phyloP scores from a whole-genome alignment of 2,329 filamentous ascomycete species.

The Monosporascus sp. region DNA sequence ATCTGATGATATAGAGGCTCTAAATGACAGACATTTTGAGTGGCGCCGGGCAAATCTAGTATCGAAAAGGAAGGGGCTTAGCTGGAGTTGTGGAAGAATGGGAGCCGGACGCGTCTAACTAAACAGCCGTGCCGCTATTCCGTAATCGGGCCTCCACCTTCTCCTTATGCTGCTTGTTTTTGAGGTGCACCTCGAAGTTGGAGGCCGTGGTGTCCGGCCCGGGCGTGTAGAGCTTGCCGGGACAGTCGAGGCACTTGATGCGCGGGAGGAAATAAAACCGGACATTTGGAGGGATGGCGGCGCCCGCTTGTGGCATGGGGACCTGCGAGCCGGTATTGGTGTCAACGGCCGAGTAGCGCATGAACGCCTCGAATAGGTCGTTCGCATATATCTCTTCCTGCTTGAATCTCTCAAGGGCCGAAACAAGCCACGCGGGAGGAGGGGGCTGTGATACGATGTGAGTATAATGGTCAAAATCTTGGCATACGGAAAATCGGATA shows the following conservation, averaged over 20 bases:
- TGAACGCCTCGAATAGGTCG: slow-evolving; percentile 81
- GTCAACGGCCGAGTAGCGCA: slow-evolving; percentile 85
- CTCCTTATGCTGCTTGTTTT: slow-evolving; percentile 74
- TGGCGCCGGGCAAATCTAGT: no score
- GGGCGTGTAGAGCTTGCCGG: slow-evolving; percentile 88
- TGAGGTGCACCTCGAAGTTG: slow-evolving; percentile 90
- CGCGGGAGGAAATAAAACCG: slow-evolving; percentile 82
- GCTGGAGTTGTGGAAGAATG: no score
- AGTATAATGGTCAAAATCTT: slow-evolving; percentile 14
- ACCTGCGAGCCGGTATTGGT: slow-evolving; percentile 62
- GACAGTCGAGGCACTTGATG: slow-evolving; percentile 88
- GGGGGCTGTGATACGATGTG: slow-evolving; percentile 55
- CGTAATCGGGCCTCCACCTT: slow-evolving; percentile 46
- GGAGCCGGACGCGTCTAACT: no score
- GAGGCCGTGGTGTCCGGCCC: slow-evolving; percentile 78
- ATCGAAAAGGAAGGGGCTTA: no score
- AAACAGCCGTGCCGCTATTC: neutral
- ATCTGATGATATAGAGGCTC: no score
- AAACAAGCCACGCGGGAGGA: slow-evolving; percentile 77
- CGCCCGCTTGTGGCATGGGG: slow-evolving; percentile 40
- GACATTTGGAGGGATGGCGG: slow-evolving; percentile 54
- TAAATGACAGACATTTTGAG: no score
- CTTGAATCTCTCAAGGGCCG: slow-evolving; percentile 64
- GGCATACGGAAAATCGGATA: slow-evolving; percentile 6
- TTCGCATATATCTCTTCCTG: slow-evolving; percentile 61